Conservation (phyloP, 306 rosid species). For the Vigna radiata region DNA sequence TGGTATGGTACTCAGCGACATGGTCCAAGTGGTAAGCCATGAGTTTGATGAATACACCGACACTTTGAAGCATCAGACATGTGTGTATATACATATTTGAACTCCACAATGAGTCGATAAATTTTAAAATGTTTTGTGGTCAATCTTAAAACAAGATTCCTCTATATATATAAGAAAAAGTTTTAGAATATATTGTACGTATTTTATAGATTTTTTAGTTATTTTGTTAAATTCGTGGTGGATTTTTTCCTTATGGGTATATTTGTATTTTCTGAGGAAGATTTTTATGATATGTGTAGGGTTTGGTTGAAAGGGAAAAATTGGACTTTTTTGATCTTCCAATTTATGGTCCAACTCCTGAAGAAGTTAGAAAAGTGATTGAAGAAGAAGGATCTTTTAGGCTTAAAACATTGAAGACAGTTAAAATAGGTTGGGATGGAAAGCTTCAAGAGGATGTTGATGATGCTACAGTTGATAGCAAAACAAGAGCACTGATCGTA, state of each 20-base stretch:
- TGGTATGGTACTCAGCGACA: constrained; percentile 50
- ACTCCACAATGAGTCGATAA: too few relatives aligned
- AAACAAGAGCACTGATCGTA: background rate
- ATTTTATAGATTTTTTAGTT: too few relatives aligned
- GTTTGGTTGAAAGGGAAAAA: constrained; percentile 46
- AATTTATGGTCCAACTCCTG: constrained; percentile 36
- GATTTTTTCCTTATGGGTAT: background rate
- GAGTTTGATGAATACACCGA: too few relatives aligned
- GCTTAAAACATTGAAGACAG: constrained; percentile 1
- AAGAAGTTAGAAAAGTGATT: constrained; percentile 51
- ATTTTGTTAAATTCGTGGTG: background rate
- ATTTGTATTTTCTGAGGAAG: too few relatives aligned
- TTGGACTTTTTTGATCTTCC: constrained; percentile 54
- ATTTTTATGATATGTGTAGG: constrained; percentile 28
- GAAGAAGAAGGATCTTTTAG: constrained; percentile 54
- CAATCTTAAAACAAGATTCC: too few relatives aligned
- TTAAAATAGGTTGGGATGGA: constrained; percentile 41
- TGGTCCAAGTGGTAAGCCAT: constrained; percentile 55
- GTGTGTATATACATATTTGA: too few relatives aligned
- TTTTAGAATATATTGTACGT: too few relatives aligned
- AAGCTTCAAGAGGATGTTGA: background rate
- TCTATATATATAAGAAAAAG: too few relatives aligned
- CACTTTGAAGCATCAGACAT: too few relatives aligned
- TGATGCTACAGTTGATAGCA: background rate
- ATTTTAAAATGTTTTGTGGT: too few relatives aligned